Base-by-base conservation (phyloP, 441 rosid genomes). In the Pelargonium citronellum region DNA sequence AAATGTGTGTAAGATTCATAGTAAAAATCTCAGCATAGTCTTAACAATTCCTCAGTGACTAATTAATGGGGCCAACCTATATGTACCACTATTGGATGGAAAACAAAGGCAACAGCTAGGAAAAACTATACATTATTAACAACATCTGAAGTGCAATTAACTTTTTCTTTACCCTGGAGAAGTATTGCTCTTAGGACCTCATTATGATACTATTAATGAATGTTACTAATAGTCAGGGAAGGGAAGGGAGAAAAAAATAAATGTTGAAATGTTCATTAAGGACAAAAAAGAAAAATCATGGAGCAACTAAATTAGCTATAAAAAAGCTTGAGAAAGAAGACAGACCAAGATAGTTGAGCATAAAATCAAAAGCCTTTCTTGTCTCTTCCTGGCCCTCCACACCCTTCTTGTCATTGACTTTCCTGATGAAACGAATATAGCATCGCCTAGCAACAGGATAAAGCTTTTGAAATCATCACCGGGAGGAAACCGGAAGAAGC, bases 311-410 rank as follows among this genome's bases (percentile, higher is more conserved):
- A 22, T n/a, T 30, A 30, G 67, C 24, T n/a, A 47, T 17, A 67
- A 30, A 72, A 69, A 72, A 16, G 53, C 46, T 67, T 64, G 61
- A 74, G 64, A 72, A 73, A 80, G 44, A 74, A 78, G 67, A 77
- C 79, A 71, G 72, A 94, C 99, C 99, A 24, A 94, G 86, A 83
- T 85, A 89, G 70, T 86, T 83, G 62, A 94, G 96, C 91, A 83
- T 89, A 81, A 91, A 94, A 73, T 90, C 93, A 79, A 89, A 91
- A 72, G 99, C 96, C 82, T 88, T 91, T 73, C 85, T 87, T 67
- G 92, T 94, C 84, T 94, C 99, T 78, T 91, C 97, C 70, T 91
- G 91, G 66, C 99, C 96, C 81, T 91, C 96, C 7, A 71, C 74
- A 47, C 96, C 96, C 77, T 88, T 94, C 86, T 86, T 91, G 75